Percentiles rank a stretch among this genome's conserved stretches.
These are phyloP conservation scores for Aspergillus cristatus DNA, from an alignment of 495 filamentous ascomycete species.

Conservation along the genomic window DNA sequence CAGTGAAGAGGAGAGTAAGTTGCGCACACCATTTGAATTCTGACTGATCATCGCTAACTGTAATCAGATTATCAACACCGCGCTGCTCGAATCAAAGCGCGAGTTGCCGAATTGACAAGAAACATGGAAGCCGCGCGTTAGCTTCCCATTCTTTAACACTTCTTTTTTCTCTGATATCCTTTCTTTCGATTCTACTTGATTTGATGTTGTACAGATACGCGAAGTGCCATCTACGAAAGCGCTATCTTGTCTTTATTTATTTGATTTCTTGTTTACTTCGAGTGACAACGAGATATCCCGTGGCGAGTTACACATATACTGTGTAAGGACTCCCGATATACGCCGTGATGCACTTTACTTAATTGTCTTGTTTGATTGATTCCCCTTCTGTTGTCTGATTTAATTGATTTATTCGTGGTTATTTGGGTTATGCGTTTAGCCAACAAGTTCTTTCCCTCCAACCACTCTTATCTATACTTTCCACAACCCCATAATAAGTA, in stretches of 20 bases:
- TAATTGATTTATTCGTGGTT: too few relatives aligned
- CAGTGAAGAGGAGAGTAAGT: constrained; percentile 93
- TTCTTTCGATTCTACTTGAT: constrained; percentile 1
- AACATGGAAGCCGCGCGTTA: constrained; percentile 53
- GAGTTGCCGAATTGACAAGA: constrained; percentile 88
- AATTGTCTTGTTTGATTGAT: constrained; percentile 1
- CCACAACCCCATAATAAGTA: too few relatives aligned
- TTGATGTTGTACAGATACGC: too few relatives aligned
- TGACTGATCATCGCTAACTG: too few relatives aligned
- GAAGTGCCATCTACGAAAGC: neutral
- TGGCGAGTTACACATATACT: too few relatives aligned
- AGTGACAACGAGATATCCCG: neutral
- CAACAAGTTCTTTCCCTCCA: too few relatives aligned
- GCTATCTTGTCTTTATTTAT: constrained; percentile 1
- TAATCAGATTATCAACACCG: constrained; percentile 77
- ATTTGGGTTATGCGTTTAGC: too few relatives aligned
- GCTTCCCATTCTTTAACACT: neutral
- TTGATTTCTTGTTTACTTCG: too few relatives aligned
- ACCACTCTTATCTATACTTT: too few relatives aligned
- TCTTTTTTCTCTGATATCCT: neutral
- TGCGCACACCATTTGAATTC: too few relatives aligned
- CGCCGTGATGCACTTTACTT: constrained; percentile 5
- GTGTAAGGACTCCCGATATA: constrained; percentile 5
- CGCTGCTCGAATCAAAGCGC: constrained; percentile 94
- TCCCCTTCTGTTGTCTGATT: too few relatives aligned